Percentiles rank a stretch among this genome's conserved stretches.
These are phyloP conservation scores for Psilocybe mexicana DNA, from an alignment of 1,284 basidiomycete genomes.

Conservation along the genomic window DNA sequence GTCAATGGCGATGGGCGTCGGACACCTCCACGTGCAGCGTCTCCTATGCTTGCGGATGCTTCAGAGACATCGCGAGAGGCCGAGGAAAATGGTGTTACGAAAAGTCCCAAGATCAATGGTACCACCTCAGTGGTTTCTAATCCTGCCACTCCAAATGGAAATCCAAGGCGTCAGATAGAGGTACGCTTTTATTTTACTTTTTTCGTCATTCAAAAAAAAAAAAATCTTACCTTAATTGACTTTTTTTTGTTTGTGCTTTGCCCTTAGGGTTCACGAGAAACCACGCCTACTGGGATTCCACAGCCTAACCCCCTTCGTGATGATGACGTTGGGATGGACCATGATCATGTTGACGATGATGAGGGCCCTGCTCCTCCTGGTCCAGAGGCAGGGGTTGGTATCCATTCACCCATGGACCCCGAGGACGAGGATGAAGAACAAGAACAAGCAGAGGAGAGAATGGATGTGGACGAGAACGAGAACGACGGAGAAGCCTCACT, in stretches of 20 bases:
- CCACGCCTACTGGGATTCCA: background rate
- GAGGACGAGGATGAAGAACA: background rate
- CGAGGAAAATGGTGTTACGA: constrained; percentile 1
- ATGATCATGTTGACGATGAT: background rate
- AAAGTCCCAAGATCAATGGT: constrained; percentile 16
- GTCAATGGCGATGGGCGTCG: constrained; percentile 4
- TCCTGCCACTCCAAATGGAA: background rate
- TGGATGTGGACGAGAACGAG: constrained; percentile 1
- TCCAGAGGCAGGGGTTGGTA: background rate
- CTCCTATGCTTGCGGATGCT: background rate
- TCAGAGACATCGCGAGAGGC: background rate
- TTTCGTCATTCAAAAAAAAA: background rate
- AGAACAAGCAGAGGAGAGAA: background rate
- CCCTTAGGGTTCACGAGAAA: background rate
- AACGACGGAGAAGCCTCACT: background rate
- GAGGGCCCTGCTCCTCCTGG: constrained; percentile 3
- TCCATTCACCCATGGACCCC: constrained; percentile 1
- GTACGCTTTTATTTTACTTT: background rate
- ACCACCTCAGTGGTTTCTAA: background rate
- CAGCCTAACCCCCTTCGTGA: background rate
- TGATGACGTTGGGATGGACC: background rate
- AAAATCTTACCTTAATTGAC: background rate
- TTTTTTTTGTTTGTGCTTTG: background rate
- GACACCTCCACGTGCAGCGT: background rate
- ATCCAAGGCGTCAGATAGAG: background rate